Evolutionary conservation across 2,329 filamentous ascomycete genomes (phyloP).

Genomic region (Fusarium miscanthi): DNA sequence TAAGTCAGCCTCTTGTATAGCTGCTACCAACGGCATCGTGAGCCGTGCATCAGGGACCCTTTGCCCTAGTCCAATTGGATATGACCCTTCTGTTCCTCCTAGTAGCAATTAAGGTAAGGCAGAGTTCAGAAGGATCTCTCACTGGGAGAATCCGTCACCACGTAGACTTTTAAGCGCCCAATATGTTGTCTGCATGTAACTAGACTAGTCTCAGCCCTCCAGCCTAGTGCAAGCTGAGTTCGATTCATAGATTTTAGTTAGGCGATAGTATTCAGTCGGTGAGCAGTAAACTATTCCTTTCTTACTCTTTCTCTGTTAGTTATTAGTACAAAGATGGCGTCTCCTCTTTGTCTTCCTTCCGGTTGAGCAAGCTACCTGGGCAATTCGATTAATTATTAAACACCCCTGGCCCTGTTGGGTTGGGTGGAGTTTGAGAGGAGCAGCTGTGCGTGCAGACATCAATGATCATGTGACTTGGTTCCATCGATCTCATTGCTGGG

Average conservation of each 20-base stretch:
- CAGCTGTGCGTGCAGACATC: slow-evolving; percentile 39
- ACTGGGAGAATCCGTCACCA: background rate
- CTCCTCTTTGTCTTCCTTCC: background rate
- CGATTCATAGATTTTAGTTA: background rate
- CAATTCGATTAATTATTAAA: background rate
- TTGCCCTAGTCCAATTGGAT: background rate
- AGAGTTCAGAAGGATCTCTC: background rate
- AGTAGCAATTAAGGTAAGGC: background rate
- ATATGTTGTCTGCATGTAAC: background rate
- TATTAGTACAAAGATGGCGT: background rate
- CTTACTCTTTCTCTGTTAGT: background rate
- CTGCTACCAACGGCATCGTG: background rate
- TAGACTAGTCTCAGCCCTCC: slow-evolving; percentile 12
- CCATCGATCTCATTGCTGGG: background rate
- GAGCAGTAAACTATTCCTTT: background rate
- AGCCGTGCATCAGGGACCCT: slow-evolving; percentile 1
- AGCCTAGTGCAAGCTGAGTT: slow-evolving; percentile 5
- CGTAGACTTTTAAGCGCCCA: slow-evolving; percentile 20
- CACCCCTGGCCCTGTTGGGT: slow-evolving; percentile 19
- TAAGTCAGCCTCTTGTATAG: slow-evolving; percentile 10
- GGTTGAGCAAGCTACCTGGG: background rate
- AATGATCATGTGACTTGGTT: slow-evolving; percentile 39
- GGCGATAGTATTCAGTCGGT: slow-evolving; percentile 10
- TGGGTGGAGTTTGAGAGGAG: slow-evolving; percentile 30
- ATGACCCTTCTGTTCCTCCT: background rate